These are phyloP conservation scores for Populus pruinosa DNA, from an alignment of 345 rosid genomes.

Conservation along the genomic window DNA sequence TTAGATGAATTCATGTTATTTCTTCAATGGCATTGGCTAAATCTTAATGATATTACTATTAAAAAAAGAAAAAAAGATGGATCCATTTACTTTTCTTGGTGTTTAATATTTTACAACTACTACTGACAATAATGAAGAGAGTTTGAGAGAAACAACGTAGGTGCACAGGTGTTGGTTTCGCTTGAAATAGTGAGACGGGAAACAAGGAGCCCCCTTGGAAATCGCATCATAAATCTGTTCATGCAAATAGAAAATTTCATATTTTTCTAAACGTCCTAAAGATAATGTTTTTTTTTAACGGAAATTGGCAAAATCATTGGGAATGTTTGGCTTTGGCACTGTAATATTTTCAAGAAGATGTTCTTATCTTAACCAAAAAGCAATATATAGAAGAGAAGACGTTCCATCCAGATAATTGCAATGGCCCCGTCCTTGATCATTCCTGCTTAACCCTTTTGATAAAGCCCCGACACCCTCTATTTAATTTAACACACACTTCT, in stretches of 20 bases:
- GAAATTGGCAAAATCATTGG: slow-evolving; percentile 4
- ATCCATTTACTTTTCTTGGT: no score
- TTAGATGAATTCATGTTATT: no score
- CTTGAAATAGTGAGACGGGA: not conserved
- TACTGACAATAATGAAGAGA: no score
- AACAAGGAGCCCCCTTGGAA: not conserved
- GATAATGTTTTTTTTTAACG: not conserved
- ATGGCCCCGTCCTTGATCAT: slow-evolving; percentile 38
- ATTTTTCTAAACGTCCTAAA: not conserved
- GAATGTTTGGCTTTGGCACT: not conserved
- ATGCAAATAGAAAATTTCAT: not conserved
- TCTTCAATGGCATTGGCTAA: no score
- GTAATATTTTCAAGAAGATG: not conserved
- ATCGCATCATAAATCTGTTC: not conserved
- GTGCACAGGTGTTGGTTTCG: not conserved
- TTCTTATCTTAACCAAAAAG: slow-evolving; percentile 38
- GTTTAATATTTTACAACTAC: no score
- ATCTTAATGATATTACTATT: no score
- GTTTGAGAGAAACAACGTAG: no score
- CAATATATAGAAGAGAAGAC: slow-evolving; percentile 25
- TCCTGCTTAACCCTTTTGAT: slow-evolving; percentile 47
- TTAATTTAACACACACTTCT: slow-evolving; percentile 8
- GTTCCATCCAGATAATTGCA: slow-evolving; percentile 31
- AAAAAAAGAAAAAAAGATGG: no score
- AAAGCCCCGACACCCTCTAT: slow-evolving; percentile 45